Evolutionary conservation across 225 moss, liverwort and hornwort genomes (phyloP).

Genomic region (Pleurozium schreberi): DNA sequence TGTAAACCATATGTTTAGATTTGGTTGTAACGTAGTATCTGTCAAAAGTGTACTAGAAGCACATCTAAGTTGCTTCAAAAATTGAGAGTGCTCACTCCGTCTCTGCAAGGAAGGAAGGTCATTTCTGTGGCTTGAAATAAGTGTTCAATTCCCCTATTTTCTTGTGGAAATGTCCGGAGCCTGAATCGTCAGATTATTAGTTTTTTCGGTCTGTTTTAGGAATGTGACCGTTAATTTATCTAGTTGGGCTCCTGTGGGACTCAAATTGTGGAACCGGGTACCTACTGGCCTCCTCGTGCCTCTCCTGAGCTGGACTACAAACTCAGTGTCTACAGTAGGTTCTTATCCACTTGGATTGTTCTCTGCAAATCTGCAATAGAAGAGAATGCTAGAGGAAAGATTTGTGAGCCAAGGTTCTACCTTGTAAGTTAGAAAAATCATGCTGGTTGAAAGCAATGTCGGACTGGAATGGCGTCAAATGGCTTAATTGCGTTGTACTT

Average conservation of each 20-base stretch:
- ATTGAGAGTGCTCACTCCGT: not conserved
- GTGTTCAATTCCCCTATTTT: not conserved
- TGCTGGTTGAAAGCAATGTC: not conserved
- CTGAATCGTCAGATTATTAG: not conserved
- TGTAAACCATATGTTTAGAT: not conserved
- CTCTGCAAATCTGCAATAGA: not conserved
- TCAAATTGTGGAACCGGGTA: not conserved
- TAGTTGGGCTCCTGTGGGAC: not conserved
- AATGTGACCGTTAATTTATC: not conserved
- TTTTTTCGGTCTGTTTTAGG: not conserved
- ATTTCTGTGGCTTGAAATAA: not conserved
- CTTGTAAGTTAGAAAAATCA: not conserved
- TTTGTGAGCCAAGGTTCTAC: not conserved
- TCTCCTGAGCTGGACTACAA: not conserved
- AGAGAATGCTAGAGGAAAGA: not conserved
- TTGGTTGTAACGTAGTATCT: not conserved
- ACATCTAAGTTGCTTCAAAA: not conserved
- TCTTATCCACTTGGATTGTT: not conserved
- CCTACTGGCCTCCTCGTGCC: not conserved
- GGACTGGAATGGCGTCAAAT: not conserved
- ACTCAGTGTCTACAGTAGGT: not conserved
- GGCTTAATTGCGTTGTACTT: not conserved
- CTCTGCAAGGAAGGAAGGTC: not conserved
- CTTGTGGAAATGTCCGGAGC: not conserved
- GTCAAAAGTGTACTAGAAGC: not conserved